phyloP scores from a whole-genome alignment of 163 green algal species.

The Prototheca wickerhamii region DNA sequence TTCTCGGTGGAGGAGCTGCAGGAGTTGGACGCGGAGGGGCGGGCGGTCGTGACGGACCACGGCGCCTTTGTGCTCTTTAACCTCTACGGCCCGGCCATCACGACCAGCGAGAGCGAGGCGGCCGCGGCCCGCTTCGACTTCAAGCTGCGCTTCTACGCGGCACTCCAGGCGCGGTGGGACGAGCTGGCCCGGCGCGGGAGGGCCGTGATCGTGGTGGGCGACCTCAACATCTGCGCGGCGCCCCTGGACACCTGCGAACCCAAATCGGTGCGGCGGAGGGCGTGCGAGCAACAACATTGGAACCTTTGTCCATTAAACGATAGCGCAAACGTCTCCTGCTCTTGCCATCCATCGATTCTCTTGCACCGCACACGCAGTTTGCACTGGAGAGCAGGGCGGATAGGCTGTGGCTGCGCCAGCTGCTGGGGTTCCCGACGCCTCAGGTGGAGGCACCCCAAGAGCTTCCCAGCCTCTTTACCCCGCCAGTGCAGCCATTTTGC shows the following conservation, averaged over 20 bases:
- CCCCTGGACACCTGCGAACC: constrained; percentile 23
- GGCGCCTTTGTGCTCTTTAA: constrained; percentile 70
- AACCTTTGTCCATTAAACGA: no score
- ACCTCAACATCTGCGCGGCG: constrained; percentile 65
- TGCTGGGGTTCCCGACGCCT: no score
- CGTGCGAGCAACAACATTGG: no score
- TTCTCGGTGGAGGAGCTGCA: constrained; percentile 15
- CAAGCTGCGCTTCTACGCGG: constrained; percentile 53
- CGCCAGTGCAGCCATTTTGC: no score
- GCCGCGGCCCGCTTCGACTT: constrained; percentile 44
- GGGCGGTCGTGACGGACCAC: constrained; percentile 63
- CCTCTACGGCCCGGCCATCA: constrained; percentile 70
- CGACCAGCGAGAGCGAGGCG: constrained; percentile 28
- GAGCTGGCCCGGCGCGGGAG: constrained; percentile 18
- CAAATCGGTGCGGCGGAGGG: not conserved
- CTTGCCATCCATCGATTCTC: not conserved
- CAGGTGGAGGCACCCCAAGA: no score
- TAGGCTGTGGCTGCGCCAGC: constrained; percentile 22
- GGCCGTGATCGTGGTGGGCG: constrained; percentile 56
- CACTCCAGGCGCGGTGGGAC: constrained; percentile 10
- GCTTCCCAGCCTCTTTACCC: no score
- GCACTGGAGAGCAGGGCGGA: not conserved
- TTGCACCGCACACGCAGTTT: not conserved
- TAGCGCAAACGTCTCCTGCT: constrained; percentile 8
- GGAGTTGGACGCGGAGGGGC: constrained; percentile 59